Percentiles rank a stretch among this genome's conserved stretches.
phyloP scores from a whole-genome alignment of 805 yeast genomes.

The Candida sphagnicola region DNA sequence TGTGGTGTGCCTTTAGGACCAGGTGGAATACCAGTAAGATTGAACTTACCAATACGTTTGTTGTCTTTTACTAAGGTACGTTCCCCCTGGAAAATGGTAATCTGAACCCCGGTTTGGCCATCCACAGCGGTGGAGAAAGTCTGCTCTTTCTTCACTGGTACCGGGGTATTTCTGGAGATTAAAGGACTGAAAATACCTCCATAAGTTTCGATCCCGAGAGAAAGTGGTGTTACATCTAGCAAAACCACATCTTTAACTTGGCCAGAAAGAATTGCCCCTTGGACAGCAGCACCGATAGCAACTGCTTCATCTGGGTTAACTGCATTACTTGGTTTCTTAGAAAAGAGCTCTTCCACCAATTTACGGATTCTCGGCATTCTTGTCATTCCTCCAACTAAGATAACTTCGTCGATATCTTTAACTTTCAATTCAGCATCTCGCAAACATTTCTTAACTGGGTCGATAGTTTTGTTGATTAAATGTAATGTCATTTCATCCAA shows the following conservation, averaged over 20 bases:
- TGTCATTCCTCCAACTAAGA: constrained; percentile 87
- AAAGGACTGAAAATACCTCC: constrained; percentile 81
- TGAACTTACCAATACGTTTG: constrained; percentile 71
- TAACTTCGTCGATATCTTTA: constrained; percentile 67
- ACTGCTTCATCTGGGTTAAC: constrained; percentile 94
- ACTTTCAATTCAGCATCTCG: constrained; percentile 68
- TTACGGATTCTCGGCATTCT: constrained; percentile 78
- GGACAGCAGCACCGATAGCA: constrained; percentile 86
- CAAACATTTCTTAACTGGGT: constrained; percentile 70
- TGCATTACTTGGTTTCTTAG: constrained; percentile 62
- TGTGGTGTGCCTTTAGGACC: constrained; percentile 81
- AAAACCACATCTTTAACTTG: constrained; percentile 74
- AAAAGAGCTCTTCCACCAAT: constrained; percentile 56
- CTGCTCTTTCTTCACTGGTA: constrained; percentile 73
- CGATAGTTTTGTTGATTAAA: constrained; percentile 63
- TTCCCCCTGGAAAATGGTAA: constrained; percentile 79
- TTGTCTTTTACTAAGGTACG: constrained; percentile 74
- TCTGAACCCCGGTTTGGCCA: constrained; percentile 79
- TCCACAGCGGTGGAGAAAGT: constrained; percentile 79
- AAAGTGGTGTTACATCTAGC: constrained; percentile 79
- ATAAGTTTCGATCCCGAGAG: constrained; percentile 79
- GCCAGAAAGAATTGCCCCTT: constrained; percentile 83
- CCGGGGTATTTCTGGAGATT: constrained; percentile 72
- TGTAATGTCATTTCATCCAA: constrained; percentile 64
- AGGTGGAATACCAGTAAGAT: constrained; percentile 66